A percentile compares a stretch with the other conserved stretches of the same genome.
These are phyloP conservation scores for Termitomyces sp. DNA, from an alignment of 1,284 basidiomycete genomes.

Conservation along the genomic window DNA sequence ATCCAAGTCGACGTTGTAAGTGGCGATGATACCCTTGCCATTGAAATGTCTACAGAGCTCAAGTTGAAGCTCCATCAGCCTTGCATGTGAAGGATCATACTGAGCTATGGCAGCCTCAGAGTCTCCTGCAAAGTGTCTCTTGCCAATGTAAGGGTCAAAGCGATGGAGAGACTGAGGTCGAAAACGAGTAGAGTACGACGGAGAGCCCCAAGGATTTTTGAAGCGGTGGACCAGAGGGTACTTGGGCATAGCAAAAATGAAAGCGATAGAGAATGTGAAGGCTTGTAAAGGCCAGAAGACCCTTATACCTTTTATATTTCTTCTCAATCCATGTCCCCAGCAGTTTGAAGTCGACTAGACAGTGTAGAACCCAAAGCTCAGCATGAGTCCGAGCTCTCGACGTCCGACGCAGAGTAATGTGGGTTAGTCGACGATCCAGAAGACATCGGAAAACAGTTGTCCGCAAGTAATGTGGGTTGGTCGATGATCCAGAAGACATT, in stretches of 20 bases:
- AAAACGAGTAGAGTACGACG: neutral
- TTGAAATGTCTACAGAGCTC: neutral
- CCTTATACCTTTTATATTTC: too few species aligned
- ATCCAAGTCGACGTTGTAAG: neutral
- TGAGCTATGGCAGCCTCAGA: neutral
- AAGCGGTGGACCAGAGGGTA: neutral
- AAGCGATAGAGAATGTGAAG: too few species aligned
- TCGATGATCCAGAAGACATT: neutral
- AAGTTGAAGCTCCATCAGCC: neutral
- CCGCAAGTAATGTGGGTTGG: too few species aligned
- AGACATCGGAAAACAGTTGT: neutral
- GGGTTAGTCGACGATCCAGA: neutral
- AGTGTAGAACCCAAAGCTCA: too few species aligned
- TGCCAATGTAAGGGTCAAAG: too few species aligned
- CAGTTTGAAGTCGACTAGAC: too few species aligned
- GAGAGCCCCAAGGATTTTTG: neutral
- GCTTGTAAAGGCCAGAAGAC: too few species aligned
- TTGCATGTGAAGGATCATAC: neutral
- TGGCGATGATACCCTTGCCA: neutral
- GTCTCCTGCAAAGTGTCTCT: neutral
- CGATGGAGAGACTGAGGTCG: neutral
- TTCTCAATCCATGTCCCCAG: too few species aligned
- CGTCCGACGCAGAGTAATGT: neutral
- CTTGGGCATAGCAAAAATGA: neutral
- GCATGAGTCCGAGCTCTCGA: neutral